Percentiles rank a stretch among this genome's conserved stretches.
Conservation (phyloP, 345 rosid genomes). For the Reutealis trisperma region DNA sequence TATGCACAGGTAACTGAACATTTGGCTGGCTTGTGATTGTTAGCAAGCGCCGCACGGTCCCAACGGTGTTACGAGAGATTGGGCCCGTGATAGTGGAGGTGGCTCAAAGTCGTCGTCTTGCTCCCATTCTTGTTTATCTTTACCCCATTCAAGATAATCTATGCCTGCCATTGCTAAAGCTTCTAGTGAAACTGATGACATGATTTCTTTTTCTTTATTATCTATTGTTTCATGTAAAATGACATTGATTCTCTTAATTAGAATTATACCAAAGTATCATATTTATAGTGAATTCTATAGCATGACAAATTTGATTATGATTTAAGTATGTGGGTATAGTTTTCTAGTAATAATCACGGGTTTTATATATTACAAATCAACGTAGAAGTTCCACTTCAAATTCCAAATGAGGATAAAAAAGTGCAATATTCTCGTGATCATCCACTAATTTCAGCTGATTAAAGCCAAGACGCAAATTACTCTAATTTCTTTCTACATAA, state of each 20-base stretch:
- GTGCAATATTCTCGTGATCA: no score
- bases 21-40: no score
- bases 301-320: background rate
- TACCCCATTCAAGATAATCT: constrained; percentile 5
- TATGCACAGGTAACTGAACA: no score
- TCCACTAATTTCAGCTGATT: background rate
- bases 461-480: background rate
- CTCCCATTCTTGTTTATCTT: background rate
- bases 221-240: no score
- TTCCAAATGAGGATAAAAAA: background rate
- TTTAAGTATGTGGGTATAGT: no score
- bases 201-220: background rate
- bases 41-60: no score
- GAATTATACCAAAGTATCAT: background rate
- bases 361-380: background rate
- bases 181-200: constrained; percentile 2
- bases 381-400: no score
- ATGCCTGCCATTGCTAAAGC: constrained; percentile 16
- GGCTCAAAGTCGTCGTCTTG: background rate
- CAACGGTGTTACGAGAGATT: no score
- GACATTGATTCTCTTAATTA: background rate
- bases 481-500: no score
- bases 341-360: background rate
- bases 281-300: background rate
- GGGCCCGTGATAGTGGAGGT: no score